Evolutionary conservation across 2,329 filamentous ascomycete species (phyloP).

Genomic region (Colletotrichum tamarilloi): DNA sequence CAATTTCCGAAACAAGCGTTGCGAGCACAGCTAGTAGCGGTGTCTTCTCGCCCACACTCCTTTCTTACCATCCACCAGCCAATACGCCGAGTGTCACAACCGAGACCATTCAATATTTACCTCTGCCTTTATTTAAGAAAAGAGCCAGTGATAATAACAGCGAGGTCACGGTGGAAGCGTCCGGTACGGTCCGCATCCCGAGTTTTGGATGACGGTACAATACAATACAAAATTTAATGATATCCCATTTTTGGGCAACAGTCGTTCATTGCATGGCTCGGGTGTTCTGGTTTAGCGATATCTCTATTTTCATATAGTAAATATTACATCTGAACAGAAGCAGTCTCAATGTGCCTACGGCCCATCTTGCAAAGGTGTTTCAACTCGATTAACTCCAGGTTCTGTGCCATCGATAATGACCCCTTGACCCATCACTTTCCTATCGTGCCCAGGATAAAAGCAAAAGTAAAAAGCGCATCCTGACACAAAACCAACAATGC

Average conservation of each 20-base stretch:
- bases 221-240: background rate
- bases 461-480: conserved; percentile 62
- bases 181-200: background rate
- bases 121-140: conserved; percentile 1
- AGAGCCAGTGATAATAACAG: background rate
- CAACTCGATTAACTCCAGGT: background rate
- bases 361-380: too few relatives aligned
- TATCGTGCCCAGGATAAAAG: background rate
- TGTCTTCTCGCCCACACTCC: conserved; percentile 24
- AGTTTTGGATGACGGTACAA: background rate
- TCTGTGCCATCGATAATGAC: background rate
- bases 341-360: background rate
- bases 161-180: background rate
- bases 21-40: conserved; percentile 20
- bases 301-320: background rate
- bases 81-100: background rate
- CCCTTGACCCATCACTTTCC: background rate
- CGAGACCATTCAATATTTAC: background rate
- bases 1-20: conserved; percentile 1
- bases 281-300: background rate
- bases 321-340: background rate
- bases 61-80: conserved; percentile 10
- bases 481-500: conserved; percentile 56
- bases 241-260: background rate
- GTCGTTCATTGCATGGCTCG: conserved; percentile 2